phyloP scores from a whole-genome alignment of 306 rosid genomes.

The Cicer bijugum region DNA sequence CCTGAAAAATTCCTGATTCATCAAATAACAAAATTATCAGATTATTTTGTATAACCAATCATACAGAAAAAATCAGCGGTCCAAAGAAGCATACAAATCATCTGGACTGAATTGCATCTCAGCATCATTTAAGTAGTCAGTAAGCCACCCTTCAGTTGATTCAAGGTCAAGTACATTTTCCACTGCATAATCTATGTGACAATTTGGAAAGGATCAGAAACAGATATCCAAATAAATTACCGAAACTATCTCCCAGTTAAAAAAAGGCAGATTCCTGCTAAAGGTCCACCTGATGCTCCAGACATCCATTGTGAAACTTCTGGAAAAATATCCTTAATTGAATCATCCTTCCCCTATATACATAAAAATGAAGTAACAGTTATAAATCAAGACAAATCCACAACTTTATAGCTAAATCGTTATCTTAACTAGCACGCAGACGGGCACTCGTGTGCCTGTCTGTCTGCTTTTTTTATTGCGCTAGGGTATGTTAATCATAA shows the following conservation, averaged over 20 bases:
- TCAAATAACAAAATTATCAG: conserved; percentile 54
- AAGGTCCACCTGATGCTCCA: conserved; percentile 64
- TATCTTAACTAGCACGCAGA: background rate
- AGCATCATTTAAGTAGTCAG: conserved; percentile 79
- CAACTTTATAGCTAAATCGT: background rate
- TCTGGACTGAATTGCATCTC: conserved; percentile 75
- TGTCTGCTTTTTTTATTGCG: no score
- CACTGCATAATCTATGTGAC: conserved; percentile 43
- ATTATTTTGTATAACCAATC: conserved; percentile 28
- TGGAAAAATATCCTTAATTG: conserved; percentile 59
- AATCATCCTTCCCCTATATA: conserved; percentile 68
- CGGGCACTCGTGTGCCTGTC: no score
- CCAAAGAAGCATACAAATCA: conserved; percentile 69
- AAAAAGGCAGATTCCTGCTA: conserved; percentile 12
- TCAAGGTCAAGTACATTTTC: conserved; percentile 64
- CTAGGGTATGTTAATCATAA: no score
- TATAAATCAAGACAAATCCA: conserved; percentile 21
- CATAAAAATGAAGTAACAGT: conserved; percentile 25
- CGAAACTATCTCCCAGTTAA: background rate
- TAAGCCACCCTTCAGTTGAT: conserved; percentile 80
- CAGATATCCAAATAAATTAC: conserved; percentile 26
- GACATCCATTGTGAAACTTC: conserved; percentile 63
- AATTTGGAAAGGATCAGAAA: conserved; percentile 34
- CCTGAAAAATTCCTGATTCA: conserved; percentile 66
- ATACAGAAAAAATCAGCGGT: conserved; percentile 13